Evolutionary conservation across 139 green algal species (phyloP), one percentile per base, ranked within the genome.

Genomic region (Chlamydomonas asymmetrica): DNA sequence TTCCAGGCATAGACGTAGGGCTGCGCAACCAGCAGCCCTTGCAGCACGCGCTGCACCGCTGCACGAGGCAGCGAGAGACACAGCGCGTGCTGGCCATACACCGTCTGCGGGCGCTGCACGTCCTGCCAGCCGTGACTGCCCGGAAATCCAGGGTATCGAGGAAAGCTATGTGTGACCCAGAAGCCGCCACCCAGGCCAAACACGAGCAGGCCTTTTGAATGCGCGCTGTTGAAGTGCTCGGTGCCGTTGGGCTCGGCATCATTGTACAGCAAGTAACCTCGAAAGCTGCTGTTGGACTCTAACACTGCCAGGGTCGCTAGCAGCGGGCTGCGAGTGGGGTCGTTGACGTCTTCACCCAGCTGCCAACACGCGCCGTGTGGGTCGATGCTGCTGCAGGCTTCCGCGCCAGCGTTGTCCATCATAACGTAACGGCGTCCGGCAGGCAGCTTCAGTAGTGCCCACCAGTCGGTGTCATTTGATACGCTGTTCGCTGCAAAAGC

Each of bases 61-160:
- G 31, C 22, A 1, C 8, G 27, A 10, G 43, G 41, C 43, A 77
- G 59, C 43, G 41, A 38, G 23, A 77, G 41, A 31, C 71, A 77
- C 41, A 77, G 71, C 31, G 71, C 71, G 59, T 77, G 71, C 43
- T 77, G 71, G 4, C 71, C 71, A 59, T 63, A 77, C 59, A 77
- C 59, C 13, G 41, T 69, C 35, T 77, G 71, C 13, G 59, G 6
- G 8, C 35, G 32, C 32, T 64, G 71, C 52, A 77, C 71, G 10
- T 62, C 59, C 18, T 77, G 59, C 71, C 71, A 77, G 29, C 16
- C 45, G 31, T 63, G 40, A 4, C 60, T 45, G 60, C 34, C 34
- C 37, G 57, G 57, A 6, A 41, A 31, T 23, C 59, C 71, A 2
- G 71, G 71, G 71, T 68, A 77, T 10, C 54, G 29, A 2, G 71